These are phyloP conservation scores for Boletus rubescentipes DNA, from an alignment of 768 basidiomycete genomes.

Conservation along the genomic window DNA sequence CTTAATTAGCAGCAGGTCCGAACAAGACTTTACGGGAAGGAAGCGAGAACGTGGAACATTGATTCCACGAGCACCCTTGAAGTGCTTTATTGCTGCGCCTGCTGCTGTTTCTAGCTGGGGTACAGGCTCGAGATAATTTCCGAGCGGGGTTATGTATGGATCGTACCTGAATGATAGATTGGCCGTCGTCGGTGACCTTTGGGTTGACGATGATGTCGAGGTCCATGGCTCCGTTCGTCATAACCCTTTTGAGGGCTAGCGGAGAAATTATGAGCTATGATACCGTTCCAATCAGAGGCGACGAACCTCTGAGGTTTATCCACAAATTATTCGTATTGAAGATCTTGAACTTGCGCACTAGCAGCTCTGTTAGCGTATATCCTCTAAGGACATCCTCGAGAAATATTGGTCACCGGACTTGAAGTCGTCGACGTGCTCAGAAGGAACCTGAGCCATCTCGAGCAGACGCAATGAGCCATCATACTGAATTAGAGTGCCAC, in stretches of 20 bases:
- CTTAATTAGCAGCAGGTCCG: constrained; percentile 86
- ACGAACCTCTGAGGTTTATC: constrained; percentile 71
- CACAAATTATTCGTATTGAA: constrained; percentile 87
- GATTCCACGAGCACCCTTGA: constrained; percentile 88
- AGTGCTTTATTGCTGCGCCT: constrained; percentile 93
- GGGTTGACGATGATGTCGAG: constrained; percentile 95
- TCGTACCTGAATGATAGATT: constrained; percentile 73
- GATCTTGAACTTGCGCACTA: constrained; percentile 89
- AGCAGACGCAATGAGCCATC: constrained; percentile 37
- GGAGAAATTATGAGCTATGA: background rate
- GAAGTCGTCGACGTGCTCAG: constrained; percentile 11
- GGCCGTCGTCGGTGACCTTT: constrained; percentile 83
- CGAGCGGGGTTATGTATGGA: background rate
- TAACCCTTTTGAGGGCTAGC: constrained; percentile 82
- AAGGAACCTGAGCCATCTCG: constrained; percentile 10
- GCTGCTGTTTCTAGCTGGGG: constrained; percentile 82
- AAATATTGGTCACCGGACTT: constrained; percentile 36
- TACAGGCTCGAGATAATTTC: constrained; percentile 4
- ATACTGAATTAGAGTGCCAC: constrained; percentile 89
- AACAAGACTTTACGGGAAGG: constrained; percentile 89
- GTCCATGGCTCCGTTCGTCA: constrained; percentile 84
- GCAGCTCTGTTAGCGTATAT: constrained; percentile 1
- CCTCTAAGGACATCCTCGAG: background rate
- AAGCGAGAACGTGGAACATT: constrained; percentile 94
- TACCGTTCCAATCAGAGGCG: background rate